These are phyloP conservation scores for Lactuca sativa DNA, from an alignment of 129 eudicot genomes.

Conservation along the genomic window DNA sequence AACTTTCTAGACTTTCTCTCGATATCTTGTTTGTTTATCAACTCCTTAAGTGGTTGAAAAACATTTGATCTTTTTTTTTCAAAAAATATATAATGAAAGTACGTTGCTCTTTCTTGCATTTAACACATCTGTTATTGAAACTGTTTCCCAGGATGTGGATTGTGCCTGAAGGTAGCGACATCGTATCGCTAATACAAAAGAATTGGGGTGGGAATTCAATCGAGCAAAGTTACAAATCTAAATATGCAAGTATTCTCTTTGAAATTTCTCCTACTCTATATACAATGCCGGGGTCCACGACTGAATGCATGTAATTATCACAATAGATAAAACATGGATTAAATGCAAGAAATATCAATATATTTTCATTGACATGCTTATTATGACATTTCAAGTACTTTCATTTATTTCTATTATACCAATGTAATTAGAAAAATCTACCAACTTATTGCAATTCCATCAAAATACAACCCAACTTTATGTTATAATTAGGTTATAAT, in stretches of 20 bases:
- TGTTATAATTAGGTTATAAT: too few species aligned
- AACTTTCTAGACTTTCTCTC: too few species aligned
- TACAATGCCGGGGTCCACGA: not conserved
- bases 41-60: not conserved
- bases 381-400: too few species aligned
- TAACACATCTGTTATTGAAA: not conserved
- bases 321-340: not conserved
- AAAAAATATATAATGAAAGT: not conserved
- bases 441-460: not conserved
- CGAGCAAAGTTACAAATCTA: constrained; percentile 4
- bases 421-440: too few species aligned
- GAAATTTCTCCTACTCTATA: not conserved
- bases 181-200: constrained; percentile 3
- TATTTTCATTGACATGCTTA: too few species aligned
- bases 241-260: constrained; percentile 9
- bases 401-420: too few species aligned
- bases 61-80: not conserved
- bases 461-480: not conserved
- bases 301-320: not conserved
- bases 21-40: not conserved
- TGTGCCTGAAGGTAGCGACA: constrained; percentile 25
- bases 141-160: constrained; percentile 24
- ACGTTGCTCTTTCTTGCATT: not conserved
- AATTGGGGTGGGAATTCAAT: not conserved
- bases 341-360: not conserved